Conservation (phyloP, 2,329 filamentous ascomycete species). For the Acrocalymma vagum region DNA sequence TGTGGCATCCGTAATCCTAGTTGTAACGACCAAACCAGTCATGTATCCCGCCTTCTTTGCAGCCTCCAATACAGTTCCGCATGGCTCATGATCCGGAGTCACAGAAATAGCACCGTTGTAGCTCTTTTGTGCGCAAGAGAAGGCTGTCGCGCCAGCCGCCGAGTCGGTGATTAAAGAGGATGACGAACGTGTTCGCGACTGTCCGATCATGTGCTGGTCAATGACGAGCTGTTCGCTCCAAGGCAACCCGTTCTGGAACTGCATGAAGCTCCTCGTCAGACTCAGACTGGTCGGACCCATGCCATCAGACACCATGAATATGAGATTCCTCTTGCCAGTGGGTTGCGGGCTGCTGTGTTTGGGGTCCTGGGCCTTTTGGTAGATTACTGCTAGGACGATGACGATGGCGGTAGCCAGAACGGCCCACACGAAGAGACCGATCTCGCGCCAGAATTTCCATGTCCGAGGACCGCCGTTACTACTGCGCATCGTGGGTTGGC, state of each 20-base stretch:
- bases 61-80: conserved; percentile 91
- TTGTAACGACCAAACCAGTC: conserved; percentile 95
- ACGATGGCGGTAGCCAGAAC: conserved; percentile 80
- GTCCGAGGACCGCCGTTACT: conserved; percentile 41
- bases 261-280: conserved; percentile 85
- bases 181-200: conserved; percentile 84
- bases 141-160: conserved; percentile 95
- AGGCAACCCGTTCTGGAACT: conserved; percentile 77
- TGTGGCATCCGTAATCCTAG: conserved; percentile 92
- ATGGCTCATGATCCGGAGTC: conserved; percentile 83
- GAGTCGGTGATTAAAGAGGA: conserved; percentile 92
- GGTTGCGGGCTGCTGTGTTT: conserved; percentile 44
- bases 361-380: conserved; percentile 66
- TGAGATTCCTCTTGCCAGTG: conserved; percentile 83
- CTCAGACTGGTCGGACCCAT: conserved; percentile 95
- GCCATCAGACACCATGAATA: conserved; percentile 99
- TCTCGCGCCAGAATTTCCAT: conserved; percentile 73
- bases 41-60: conserved; percentile 91
- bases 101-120: conserved; percentile 97
- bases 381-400: conserved; percentile 81
- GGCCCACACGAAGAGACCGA: conserved; percentile 83
- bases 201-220: conserved; percentile 89
- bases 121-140: conserved; percentile 90
- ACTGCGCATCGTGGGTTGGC: conserved; percentile 52
- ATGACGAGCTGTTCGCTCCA: conserved; percentile 78